phyloP scores from a whole-genome alignment of 768 basidiomycete genomes.

The Suillus brevipes region DNA sequence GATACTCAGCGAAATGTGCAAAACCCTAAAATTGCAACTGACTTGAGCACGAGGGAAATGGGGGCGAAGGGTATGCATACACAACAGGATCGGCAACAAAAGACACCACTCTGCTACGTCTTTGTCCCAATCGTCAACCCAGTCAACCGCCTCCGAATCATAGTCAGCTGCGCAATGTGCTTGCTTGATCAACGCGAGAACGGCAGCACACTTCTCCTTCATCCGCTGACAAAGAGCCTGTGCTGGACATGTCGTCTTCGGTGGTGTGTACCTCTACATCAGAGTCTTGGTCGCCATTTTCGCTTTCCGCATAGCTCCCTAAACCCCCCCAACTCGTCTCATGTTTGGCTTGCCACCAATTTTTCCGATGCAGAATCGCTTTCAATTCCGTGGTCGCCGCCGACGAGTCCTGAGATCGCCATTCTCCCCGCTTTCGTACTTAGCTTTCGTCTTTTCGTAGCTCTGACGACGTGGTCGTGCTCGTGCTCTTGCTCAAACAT shows the following conservation, averaged over 20 bases:
- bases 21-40: background rate
- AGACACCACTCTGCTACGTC: conserved; percentile 12
- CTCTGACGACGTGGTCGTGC: conserved; percentile 31
- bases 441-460: conserved; percentile 58
- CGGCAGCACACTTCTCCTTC: conserved; percentile 19
- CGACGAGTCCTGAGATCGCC: conserved; percentile 57
- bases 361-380: conserved; percentile 37
- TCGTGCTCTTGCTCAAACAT: conserved; percentile 8
- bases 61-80: background rate
- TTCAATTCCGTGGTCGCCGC: conserved; percentile 62
- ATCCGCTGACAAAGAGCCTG: conserved; percentile 11
- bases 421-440: conserved; percentile 50
- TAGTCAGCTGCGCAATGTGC: conserved; percentile 26
- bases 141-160: conserved; percentile 26
- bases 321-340: conserved; percentile 22
- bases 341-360: background rate
- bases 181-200: conserved; percentile 27
- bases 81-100: background rate
- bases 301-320: conserved; percentile 26
- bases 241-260: conserved; percentile 1
- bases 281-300: conserved; percentile 12
- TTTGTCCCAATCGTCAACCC: conserved; percentile 32
- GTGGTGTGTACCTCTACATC: conserved; percentile 4
- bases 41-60: background rate
- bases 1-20: background rate